Conservation (phyloP, 192 early-diverging fungal species). For the Ambispora gerdemannii region DNA sequence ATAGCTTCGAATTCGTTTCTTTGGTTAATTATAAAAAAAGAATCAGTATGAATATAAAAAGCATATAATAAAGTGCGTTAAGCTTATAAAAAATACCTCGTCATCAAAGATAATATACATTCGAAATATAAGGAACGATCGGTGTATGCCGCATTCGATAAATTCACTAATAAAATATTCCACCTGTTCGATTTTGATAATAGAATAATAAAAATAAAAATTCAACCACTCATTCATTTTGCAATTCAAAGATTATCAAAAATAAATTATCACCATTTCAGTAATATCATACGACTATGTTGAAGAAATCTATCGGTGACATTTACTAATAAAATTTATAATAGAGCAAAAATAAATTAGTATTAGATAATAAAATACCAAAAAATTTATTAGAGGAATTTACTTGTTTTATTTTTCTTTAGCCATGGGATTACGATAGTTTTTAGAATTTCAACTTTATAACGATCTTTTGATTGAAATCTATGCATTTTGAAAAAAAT, state of each 20-base stretch:
- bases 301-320: not conserved
- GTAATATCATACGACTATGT: not conserved
- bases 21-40: not conserved
- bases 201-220: constrained; percentile 5
- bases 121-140: constrained; percentile 27
- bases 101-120: constrained; percentile 25
- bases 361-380: not conserved
- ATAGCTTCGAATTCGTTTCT: constrained; percentile 20
- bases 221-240: not conserved
- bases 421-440: constrained; percentile 18
- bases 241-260: not conserved
- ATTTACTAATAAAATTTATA: not conserved
- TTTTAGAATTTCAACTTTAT: constrained; percentile 24
- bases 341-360: not conserved
- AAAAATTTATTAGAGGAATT: not conserved
- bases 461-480: constrained; percentile 29
- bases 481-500: not conserved
- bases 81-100: constrained; percentile 14
- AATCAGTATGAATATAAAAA: not conserved
- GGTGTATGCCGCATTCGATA: constrained; percentile 14
- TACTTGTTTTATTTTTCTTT: constrained; percentile 20
- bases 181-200: too few species aligned
- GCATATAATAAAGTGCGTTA: not conserved
- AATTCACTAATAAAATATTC: constrained; percentile 16
- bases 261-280: constrained; percentile 8